phyloP scores from a whole-genome alignment of 148 eudicot species.

The Silene conica region DNA sequence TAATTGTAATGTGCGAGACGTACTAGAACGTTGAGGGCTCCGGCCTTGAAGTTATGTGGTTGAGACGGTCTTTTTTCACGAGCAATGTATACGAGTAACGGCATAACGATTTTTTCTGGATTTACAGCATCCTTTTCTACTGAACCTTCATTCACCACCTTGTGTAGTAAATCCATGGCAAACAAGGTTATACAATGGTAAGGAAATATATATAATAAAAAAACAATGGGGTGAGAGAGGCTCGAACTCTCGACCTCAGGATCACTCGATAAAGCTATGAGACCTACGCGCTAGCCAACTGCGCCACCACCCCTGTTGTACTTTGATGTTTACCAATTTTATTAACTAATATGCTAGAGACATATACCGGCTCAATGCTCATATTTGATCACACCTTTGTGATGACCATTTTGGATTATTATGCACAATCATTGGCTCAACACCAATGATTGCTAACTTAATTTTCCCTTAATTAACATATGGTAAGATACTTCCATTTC shows the following conservation, averaged over 20 bases:
- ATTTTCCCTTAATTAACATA: too few relatives aligned
- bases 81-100: slow-evolving; percentile 40
- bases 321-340: too few relatives aligned
- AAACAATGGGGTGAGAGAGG: slow-evolving; percentile 13
- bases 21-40: slow-evolving; percentile 46
- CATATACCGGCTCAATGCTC: too few relatives aligned
- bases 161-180: background rate
- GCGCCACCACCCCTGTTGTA: slow-evolving; percentile 24
- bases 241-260: slow-evolving; percentile 27
- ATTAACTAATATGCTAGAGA: too few relatives aligned
- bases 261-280: slow-evolving; percentile 19
- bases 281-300: slow-evolving; percentile 31
- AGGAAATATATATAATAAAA: too few relatives aligned
- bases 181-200: background rate
- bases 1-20: background rate
- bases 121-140: slow-evolving; percentile 11
- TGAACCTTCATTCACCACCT: slow-evolving; percentile 39
- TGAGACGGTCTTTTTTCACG: slow-evolving; percentile 38
- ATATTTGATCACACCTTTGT: too few relatives aligned
- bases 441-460: too few relatives aligned
- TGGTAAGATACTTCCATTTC: too few relatives aligned
- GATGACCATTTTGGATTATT: too few relatives aligned
- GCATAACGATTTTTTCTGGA: slow-evolving; percentile 23
- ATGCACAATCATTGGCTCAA: too few relatives aligned
- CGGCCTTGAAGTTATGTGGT: slow-evolving; percentile 43